Evolutionary conservation across 306 rosid genomes (phyloP), one percentile per base, ranked within the genome.

Genomic region (Phaseolus lunatus): DNA sequence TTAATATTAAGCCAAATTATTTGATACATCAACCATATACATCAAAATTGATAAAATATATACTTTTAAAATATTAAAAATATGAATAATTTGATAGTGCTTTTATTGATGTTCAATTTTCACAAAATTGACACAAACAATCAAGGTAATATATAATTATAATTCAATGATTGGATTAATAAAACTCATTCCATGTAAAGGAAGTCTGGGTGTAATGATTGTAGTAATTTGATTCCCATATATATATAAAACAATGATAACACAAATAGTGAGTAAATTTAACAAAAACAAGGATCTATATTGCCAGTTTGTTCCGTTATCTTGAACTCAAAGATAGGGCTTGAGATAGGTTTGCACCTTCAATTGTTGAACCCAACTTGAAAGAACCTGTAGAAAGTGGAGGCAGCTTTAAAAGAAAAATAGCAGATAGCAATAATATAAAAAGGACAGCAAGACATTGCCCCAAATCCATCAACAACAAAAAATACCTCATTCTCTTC

Each of bases 401-500:
- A 50, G 67, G 61, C 57, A 75, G 68, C 81, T 44, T 70, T 9
- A 77, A 56, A 72, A 62, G 69, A 70, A 72, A 70, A 73, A 66
- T 37, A 80, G 77, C 57, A 52, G 24, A 73, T 39, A 67, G 48
- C 37, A 64, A 15, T 63, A 85, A 53, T 65, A 48, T 10, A 61
- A 62, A 16, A 66, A 50, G 5, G 52, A 35, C 16, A 11, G 47
- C 5, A 69, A 76, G 24, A 45, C 29, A 68, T 65, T 45, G 62
- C 67, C 23, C 50, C 47, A 37, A 70, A 83, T 79, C 72, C 48
- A 80, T 54, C 12, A 16, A 75, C 45, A 74, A 61, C 22, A 39
- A 35, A 4, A 69, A 56, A 53, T 73, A 91, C 99, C 97, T 92
- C 93, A 68, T 84, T 86, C 85, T 96, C 99, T 86, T 88, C 94